phyloP scores from a whole-genome alignment of 495 filamentous ascomycete species.

The Sordaria brevicollis region DNA sequence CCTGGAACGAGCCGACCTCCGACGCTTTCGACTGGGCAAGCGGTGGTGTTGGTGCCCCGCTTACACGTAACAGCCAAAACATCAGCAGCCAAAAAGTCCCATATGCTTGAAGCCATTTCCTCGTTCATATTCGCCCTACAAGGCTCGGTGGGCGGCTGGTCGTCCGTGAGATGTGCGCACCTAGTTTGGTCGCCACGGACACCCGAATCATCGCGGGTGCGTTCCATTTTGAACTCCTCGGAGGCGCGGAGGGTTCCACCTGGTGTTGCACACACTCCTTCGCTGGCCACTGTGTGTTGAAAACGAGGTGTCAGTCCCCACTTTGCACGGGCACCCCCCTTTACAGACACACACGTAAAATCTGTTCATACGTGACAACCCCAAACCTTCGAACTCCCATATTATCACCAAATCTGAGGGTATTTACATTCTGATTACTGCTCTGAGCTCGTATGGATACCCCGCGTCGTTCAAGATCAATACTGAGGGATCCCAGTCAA shows the following conservation, averaged over 20 bases:
- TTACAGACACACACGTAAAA: no score
- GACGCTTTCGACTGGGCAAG: background rate
- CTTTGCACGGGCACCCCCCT: no score
- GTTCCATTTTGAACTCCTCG: background rate
- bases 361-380: no score
- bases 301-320: no score
- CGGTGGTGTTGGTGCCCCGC: background rate
- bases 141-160: background rate
- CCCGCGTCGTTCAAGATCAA: no score
- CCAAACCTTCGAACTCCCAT: no score
- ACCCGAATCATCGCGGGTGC: background rate
- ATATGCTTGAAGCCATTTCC: background rate
- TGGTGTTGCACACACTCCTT: background rate
- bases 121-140: background rate
- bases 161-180: background rate
- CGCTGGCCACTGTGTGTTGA: no score
- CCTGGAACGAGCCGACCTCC: background rate
- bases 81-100: background rate
- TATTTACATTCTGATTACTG: no score
- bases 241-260: background rate
- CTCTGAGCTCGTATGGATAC: no score
- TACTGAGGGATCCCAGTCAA: no score
- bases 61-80: background rate
- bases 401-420: no score
- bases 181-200: background rate